Conservation (phyloP, 78 protist genomes). For the Protostelium mycophagum region DNA sequence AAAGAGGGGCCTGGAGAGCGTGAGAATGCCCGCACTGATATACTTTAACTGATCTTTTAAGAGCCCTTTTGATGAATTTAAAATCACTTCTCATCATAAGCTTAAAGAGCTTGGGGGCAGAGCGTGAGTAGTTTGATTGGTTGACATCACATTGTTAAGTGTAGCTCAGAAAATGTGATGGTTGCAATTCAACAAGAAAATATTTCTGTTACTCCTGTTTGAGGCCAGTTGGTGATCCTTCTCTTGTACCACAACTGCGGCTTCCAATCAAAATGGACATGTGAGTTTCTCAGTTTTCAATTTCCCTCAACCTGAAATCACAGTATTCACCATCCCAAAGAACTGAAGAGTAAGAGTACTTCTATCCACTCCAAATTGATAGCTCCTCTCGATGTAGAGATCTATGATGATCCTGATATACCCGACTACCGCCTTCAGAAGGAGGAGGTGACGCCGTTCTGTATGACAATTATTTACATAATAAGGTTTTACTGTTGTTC, state of each 20-base stretch:
- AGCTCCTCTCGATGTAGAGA: constrained; percentile 27
- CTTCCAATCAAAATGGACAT: constrained; percentile 40
- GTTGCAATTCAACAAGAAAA: constrained; percentile 40
- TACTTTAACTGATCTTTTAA: too few species aligned
- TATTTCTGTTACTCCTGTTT: constrained; percentile 61
- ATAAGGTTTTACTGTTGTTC: constrained; percentile 16
- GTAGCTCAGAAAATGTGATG: constrained; percentile 22
- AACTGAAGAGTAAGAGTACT: constrained; percentile 51
- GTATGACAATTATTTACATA: neutral
- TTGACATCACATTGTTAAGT: neutral
- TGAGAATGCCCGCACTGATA: too few species aligned
- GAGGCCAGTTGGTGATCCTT: constrained; percentile 42
- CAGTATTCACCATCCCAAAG: constrained; percentile 63
- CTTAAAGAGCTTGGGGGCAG: neutral
- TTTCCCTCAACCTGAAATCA: neutral
- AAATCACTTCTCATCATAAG: neutral
- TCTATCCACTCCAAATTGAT: constrained; percentile 55
- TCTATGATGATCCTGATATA: constrained; percentile 42
- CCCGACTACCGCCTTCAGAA: constrained; percentile 44
- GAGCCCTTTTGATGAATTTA: neutral
- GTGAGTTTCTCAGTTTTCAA: constrained; percentile 9
- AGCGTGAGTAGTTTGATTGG: neutral
- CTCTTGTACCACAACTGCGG: constrained; percentile 19
- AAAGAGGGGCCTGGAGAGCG: too few species aligned
- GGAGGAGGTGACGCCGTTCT: neutral